A percentile compares a stretch with the other conserved stretches of the same genome.
phyloP scores from a whole-genome alignment of 495 filamentous ascomycete genomes.

The Cercophora sp. region DNA sequence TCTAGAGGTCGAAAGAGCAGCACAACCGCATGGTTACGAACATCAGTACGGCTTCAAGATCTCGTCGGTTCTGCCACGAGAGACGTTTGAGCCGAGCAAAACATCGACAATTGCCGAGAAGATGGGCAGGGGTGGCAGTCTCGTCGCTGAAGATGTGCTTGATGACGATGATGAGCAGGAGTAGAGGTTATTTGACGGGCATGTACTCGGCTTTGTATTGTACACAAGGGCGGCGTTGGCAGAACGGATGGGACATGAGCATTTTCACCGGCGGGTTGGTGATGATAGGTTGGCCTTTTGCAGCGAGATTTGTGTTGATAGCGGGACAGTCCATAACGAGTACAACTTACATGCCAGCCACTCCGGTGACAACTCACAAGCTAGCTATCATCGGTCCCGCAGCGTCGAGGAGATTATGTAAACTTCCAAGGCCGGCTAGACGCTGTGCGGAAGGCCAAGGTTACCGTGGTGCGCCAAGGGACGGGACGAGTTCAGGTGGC shows the following conservation, averaged over 20 bases:
- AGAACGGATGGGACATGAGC: too few relatives aligned
- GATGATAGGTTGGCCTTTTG: too few relatives aligned
- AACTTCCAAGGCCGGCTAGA: too few relatives aligned
- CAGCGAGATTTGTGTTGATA: background rate
- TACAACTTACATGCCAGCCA: too few relatives aligned
- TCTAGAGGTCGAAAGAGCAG: conserved; percentile 29
- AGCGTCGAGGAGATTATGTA: too few relatives aligned
- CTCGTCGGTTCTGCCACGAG: conserved; percentile 76
- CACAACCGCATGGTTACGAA: conserved; percentile 62
- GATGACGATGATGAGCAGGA: conserved; percentile 32
- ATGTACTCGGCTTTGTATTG: background rate
- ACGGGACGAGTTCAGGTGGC: too few relatives aligned
- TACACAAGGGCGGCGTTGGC: background rate
- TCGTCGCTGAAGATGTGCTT: conserved; percentile 68
- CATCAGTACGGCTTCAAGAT: conserved; percentile 80
- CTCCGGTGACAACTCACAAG: too few relatives aligned
- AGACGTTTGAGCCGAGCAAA: conserved; percentile 64
- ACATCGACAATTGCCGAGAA: conserved; percentile 62
- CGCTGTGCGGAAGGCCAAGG: too few relatives aligned
- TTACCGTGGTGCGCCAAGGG: too few relatives aligned
- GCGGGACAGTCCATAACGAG: too few relatives aligned
- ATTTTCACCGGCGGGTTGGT: too few relatives aligned
- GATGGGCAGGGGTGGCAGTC: conserved; percentile 79
- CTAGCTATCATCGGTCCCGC: too few relatives aligned
- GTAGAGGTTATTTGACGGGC: conserved; percentile 4